A percentile compares a stretch with the other conserved stretches of the same genome.
These are phyloP conservation scores for Collybia mongolica DNA, from an alignment of 768 basidiomycete genomes.

Conservation along the genomic window DNA sequence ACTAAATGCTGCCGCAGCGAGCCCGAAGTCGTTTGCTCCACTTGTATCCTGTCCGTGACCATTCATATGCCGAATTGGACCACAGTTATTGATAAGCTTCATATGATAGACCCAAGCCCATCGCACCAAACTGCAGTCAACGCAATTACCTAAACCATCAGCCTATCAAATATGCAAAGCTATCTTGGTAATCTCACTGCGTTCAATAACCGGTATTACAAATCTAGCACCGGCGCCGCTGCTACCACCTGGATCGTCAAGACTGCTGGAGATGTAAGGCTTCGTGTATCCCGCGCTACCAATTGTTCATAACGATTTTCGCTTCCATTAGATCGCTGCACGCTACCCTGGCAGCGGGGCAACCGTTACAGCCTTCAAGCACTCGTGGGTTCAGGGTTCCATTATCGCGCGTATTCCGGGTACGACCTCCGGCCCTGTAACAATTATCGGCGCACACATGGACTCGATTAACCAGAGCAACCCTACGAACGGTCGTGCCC, in stretches of 20 bases:
- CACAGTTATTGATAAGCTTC: not conserved
- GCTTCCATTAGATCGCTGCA: constrained; percentile 1
- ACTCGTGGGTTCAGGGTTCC: constrained; percentile 14
- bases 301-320: not conserved
- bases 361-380: constrained; percentile 8
- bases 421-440: constrained; percentile 5
- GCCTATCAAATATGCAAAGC: constrained; percentile 31
- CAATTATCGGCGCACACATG: constrained; percentile 18
- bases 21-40: constrained; percentile 13
- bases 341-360: constrained; percentile 13
- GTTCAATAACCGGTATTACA: constrained; percentile 45
- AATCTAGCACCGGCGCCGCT: constrained; percentile 31
- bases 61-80: not conserved
- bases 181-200: constrained; percentile 33
- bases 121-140: constrained; percentile 26
- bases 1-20: constrained; percentile 20
- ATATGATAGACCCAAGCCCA: constrained; percentile 25
- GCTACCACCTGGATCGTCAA: constrained; percentile 38
- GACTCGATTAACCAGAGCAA: constrained; percentile 19
- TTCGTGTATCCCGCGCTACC: constrained; percentile 1
- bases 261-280: constrained; percentile 26
- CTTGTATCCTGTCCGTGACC: constrained; percentile 25
- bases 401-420: constrained; percentile 15
- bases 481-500: constrained; percentile 11
- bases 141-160: constrained; percentile 25